Base-by-base conservation (phyloP, 208 protist species). In the Lotmaria passim region DNA sequence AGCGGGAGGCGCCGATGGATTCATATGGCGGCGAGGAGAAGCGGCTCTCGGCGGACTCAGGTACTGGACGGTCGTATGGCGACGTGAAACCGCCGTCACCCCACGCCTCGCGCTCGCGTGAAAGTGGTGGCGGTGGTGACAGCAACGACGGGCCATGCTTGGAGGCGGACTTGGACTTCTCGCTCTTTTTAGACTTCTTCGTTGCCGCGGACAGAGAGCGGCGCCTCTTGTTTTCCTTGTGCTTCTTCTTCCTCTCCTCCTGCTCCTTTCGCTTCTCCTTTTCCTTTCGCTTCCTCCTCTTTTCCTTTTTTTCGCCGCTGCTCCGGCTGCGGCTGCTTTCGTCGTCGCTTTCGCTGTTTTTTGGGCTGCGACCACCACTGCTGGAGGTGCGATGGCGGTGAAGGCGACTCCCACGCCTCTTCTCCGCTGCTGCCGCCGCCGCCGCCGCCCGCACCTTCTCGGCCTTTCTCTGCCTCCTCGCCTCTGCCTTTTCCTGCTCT, bases 401-500 rank as follows among this genome's bases (percentile, higher is more conserved):
- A 36, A 38, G 57, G 14, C 10, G 33, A 23, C 60, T 52, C 31
- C 39, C 46, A 5, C 59, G 38, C 19, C 41, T 56, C 55, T 62
- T 48, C 52, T 69, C 55, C 3, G 62, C 39, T 51, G 67, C 55
- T 12, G n/a, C n/a, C n/a, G n/a, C n/a, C n/a, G n/a, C n/a, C n/a
- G n/a, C n/a, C n/a, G n/a, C n/a, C n/a, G n/a, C n/a, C n/a, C 48
- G 55, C 19, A 62, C 24, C 28, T 57, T 58, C 21, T 58, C 61
- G 12, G 47, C n/a, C 41, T 62, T 51, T 43, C 57, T n/a, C 26
- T 34, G 50, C 28, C 33, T 8, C 39, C 44, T 19, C 41, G 28
- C 41, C 52, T 23, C 43, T 10, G 14, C 44, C 12, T 30, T 36
- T 17, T 61, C 30, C 41, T 64, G 28, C n/a, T 21, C n/a, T 3